Evolutionary conservation across 306 rosid genomes (phyloP).

Genomic region (Prinsepia uniflora): DNA sequence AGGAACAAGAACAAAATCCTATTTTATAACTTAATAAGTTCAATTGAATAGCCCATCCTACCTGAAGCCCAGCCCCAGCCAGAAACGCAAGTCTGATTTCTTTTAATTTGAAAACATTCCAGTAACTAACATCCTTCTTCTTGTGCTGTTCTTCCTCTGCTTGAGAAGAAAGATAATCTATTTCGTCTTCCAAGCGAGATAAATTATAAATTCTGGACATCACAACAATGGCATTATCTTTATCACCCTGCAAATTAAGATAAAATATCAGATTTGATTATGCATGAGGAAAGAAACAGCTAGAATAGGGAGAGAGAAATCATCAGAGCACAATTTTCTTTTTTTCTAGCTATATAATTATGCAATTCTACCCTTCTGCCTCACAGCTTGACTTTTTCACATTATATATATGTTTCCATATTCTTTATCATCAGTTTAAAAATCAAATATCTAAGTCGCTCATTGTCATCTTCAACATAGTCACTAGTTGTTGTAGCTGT

Average conservation of each 20-base stretch:
- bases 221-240: conserved; percentile 58
- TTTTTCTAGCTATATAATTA: background rate
- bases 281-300: background rate
- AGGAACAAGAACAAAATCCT: background rate
- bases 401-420: background rate
- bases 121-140: conserved; percentile 33
- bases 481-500: background rate
- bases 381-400: background rate
- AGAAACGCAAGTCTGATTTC: conserved; percentile 82
- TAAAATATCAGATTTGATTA: conserved; percentile 3
- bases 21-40: background rate
- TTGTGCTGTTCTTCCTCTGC: conserved; percentile 54
- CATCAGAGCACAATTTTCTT: background rate
- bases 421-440: background rate
- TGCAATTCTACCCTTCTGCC: background rate
- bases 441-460: background rate
- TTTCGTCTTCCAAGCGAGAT: conserved; percentile 72
- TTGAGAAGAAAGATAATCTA: conserved; percentile 54
- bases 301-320: background rate
- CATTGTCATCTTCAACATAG: background rate
- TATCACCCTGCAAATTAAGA: conserved; percentile 42
- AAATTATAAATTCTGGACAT: conserved; percentile 67
- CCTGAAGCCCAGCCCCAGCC: conserved; percentile 90
- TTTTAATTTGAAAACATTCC: conserved; percentile 59
- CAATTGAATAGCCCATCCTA: conserved; percentile 23